Conservation (phyloP, 2,329 filamentous ascomycete species). For the Xylogone sp. region DNA sequence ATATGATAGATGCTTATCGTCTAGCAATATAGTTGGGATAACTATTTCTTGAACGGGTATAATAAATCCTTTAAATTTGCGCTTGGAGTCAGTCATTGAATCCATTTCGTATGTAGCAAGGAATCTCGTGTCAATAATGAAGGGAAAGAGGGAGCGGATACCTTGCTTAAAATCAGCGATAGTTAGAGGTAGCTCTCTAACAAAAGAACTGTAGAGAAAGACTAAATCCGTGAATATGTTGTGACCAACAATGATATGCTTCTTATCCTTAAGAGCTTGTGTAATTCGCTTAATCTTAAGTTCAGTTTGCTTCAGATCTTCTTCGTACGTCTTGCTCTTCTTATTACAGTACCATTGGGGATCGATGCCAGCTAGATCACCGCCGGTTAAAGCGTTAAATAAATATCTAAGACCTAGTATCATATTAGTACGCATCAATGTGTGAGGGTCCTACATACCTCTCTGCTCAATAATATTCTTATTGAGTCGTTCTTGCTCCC, state of each 20-base stretch:
- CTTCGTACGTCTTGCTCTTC: slow-evolving; percentile 25
- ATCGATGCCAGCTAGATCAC: slow-evolving; percentile 23
- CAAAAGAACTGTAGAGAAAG: slow-evolving; percentile 60
- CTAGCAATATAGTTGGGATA: slow-evolving; percentile 37
- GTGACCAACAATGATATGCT: slow-evolving; percentile 54
- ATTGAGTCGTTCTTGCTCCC: slow-evolving; percentile 13
- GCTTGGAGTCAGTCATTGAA: slow-evolving; percentile 37
- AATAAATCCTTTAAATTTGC: slow-evolving; percentile 46
- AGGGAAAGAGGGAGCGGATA: slow-evolving; percentile 44
- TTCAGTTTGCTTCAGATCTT: slow-evolving; percentile 26
- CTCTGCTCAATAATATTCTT: slow-evolving; percentile 17
- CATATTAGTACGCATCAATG: slow-evolving; percentile 30
- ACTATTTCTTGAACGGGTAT: slow-evolving; percentile 34
- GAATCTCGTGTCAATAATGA: slow-evolving; percentile 58
- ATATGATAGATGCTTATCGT: slow-evolving; percentile 28
- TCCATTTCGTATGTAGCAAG: slow-evolving; percentile 36
- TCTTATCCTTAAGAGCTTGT: slow-evolving; percentile 20
- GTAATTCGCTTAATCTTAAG: slow-evolving; percentile 16
- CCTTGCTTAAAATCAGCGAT: slow-evolving; percentile 48
- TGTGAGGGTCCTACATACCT: slow-evolving; percentile 17
- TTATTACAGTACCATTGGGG: slow-evolving; percentile 37
- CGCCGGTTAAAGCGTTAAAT: slow-evolving; percentile 27
- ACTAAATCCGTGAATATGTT: slow-evolving; percentile 63
- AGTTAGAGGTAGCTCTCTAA: slow-evolving; percentile 50
- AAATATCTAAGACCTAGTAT: slow-evolving; percentile 24